These are phyloP conservation scores for Geotrichum cucujoidarum DNA, from an alignment of 1,139 yeast species.

Conservation along the genomic window DNA sequence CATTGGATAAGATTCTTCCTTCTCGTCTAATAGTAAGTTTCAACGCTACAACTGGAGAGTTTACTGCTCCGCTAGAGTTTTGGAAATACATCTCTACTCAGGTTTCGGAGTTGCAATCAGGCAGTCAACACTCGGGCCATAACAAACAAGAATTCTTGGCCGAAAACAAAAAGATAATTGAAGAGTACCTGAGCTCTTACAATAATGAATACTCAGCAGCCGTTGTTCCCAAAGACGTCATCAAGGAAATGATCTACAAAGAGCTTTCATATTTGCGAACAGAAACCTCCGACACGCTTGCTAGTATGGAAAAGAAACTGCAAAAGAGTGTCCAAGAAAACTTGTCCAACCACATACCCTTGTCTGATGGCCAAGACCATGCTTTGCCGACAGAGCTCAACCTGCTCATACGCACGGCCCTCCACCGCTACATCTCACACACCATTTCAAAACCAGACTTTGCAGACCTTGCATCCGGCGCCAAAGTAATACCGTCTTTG, in stretches of 20 bases:
- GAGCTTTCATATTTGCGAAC: conserved; percentile 14
- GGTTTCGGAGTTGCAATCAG: not conserved
- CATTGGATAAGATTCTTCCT: conserved; percentile 16
- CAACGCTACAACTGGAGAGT: conserved; percentile 12
- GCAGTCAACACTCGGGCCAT: not conserved
- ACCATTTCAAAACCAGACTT: conserved; percentile 30
- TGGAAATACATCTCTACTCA: conserved; percentile 18
- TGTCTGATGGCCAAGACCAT: too few species aligned
- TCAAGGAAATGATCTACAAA: conserved; percentile 9
- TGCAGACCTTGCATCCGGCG: conserved; percentile 34
- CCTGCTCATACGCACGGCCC: conserved; percentile 8
- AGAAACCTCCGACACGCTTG: conserved; percentile 8
- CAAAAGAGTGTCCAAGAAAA: too few species aligned
- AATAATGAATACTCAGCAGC: not conserved
- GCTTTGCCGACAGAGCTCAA: conserved; percentile 1
- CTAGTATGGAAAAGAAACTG: conserved; percentile 4
- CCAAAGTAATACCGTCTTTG: conserved; percentile 28
- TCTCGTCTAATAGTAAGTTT: conserved; percentile 11
- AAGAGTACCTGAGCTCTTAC: conserved; percentile 8
- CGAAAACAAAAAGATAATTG: conserved; percentile 10
- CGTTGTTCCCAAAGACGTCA: conserved; percentile 13
- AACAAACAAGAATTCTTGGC: conserved; percentile 12
- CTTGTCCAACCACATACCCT: too few species aligned
- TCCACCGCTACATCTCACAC: conserved; percentile 15
- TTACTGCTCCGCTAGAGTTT: conserved; percentile 18